These are phyloP conservation scores for Globisporangium nodosum DNA, from an alignment of 352 stramenopile species.

Conservation along the genomic window DNA sequence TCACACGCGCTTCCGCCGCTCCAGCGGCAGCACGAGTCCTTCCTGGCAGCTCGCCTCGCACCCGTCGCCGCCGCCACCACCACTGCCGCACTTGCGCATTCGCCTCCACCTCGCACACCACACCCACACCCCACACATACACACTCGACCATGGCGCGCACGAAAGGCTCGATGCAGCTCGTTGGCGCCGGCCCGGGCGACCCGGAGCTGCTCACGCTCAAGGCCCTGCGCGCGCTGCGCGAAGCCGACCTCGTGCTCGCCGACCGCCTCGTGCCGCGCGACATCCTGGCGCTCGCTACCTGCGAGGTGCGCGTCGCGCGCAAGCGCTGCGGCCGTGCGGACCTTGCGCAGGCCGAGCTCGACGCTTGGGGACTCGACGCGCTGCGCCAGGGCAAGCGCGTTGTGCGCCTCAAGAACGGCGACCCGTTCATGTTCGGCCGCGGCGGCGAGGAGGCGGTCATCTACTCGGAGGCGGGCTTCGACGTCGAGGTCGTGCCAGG, in stretches of 20 bases:
- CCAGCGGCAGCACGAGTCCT: background rate
- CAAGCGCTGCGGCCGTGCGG: slow-evolving; percentile 94
- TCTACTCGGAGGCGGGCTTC: slow-evolving; percentile 72
- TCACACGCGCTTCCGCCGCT: background rate
- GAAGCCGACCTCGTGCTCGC: slow-evolving; percentile 90
- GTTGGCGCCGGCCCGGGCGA: slow-evolving; percentile 92
- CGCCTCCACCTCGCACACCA: background rate
- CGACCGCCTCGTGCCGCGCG: slow-evolving; percentile 89
- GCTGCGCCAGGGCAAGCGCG: slow-evolving; percentile 82
- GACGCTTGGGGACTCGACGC: slow-evolving; percentile 91
- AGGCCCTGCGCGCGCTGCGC: slow-evolving; percentile 81
- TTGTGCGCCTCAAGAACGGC: slow-evolving; percentile 96
- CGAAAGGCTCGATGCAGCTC: slow-evolving; percentile 35
- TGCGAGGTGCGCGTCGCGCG: slow-evolving; percentile 90
- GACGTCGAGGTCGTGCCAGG: slow-evolving; percentile 87
- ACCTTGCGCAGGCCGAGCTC: slow-evolving; percentile 91
- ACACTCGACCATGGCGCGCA: background rate
- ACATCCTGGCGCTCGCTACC: slow-evolving; percentile 87
- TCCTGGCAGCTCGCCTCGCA: too few species aligned
- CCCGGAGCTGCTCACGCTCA: slow-evolving; percentile 93
- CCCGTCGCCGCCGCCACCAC: background rate
- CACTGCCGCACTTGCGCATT: background rate
- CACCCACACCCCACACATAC: background rate
- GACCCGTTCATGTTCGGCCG: slow-evolving; percentile 97
- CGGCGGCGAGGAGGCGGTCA: slow-evolving; percentile 91